These are phyloP conservation scores for Hypoxylon sp. DNA, from an alignment of 2,329 filamentous ascomycete genomes.

Conservation along the genomic window DNA sequence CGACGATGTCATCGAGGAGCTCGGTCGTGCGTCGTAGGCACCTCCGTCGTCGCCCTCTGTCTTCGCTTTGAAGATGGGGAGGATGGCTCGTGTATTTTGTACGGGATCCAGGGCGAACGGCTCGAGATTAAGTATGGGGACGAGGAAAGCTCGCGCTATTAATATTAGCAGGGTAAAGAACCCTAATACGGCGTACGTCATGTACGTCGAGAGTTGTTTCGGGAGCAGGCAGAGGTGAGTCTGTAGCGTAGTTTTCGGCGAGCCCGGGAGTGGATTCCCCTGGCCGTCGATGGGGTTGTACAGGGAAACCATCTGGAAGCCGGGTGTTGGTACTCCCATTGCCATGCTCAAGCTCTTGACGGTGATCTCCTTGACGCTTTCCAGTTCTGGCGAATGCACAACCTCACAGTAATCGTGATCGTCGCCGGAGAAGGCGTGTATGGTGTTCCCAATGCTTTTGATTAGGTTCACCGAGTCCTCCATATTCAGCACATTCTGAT, in stretches of 20 bases:
- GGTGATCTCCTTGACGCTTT: conserved; percentile 82
- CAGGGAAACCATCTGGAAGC: conserved; percentile 87
- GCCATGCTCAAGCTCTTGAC: conserved; percentile 97
- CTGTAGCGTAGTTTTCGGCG: conserved; percentile 74
- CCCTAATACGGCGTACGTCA: conserved; percentile 78
- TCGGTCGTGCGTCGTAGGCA: conserved; percentile 43
- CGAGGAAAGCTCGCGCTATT: conserved; percentile 66
- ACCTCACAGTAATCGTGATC: conserved; percentile 99
- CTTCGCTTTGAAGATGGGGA: conserved; percentile 68
- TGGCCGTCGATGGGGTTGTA: conserved; percentile 86
- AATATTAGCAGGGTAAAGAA: conserved; percentile 65
- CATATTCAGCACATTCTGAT: conserved; percentile 90
- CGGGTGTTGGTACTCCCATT: conserved; percentile 91
- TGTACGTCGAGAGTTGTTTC: conserved; percentile 86
- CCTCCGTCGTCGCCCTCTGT: conserved; percentile 60
- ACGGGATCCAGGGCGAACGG: conserved; percentile 65
- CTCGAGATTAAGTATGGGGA: conserved; percentile 65
- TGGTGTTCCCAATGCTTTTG: conserved; percentile 82
- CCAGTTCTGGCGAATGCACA: conserved; percentile 77
- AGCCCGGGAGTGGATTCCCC: conserved; percentile 61
- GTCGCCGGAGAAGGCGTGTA: conserved; percentile 92
- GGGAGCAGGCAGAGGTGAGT: conserved; percentile 92
- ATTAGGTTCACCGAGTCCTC: conserved; percentile 81
- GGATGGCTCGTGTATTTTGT: conserved; percentile 47
- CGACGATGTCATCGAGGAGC: conserved; percentile 53